Evolutionary conservation across 208 protist species (phyloP).

Genomic region (Strigomonas culicis): DNA sequence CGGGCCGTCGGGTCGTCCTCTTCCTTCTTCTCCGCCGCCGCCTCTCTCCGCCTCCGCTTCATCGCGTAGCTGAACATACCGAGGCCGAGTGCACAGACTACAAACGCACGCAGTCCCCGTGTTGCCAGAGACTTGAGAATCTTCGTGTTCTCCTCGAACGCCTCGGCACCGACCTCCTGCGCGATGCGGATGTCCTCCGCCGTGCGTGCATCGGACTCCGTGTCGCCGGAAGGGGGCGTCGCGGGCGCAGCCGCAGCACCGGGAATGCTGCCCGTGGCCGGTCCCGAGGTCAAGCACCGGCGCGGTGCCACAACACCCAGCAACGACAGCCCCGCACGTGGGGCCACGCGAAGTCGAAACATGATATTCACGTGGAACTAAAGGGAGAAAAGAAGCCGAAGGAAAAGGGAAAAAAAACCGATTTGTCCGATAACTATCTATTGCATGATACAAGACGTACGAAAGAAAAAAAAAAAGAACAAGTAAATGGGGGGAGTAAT

Average conservation of each 20-base stretch:
- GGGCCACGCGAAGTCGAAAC: too few relatives aligned
- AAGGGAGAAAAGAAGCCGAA: neutral
- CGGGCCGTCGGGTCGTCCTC: conserved; percentile 52
- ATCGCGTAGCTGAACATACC: conserved; percentile 48
- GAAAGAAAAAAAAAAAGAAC: neutral
- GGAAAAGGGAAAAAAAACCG: neutral
- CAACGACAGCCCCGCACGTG: too few relatives aligned
- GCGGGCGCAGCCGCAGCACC: too few relatives aligned
- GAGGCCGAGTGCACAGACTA: conserved; percentile 49
- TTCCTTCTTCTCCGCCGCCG: neutral
- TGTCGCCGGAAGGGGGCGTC: too few relatives aligned
- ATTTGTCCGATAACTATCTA: neutral
- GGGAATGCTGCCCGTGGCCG: too few relatives aligned
- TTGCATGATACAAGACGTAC: neutral
- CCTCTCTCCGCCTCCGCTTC: conserved; percentile 29
- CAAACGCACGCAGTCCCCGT: conserved; percentile 65
- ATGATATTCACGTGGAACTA: neutral
- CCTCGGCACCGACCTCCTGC: conserved; percentile 48
- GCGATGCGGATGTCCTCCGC: conserved; percentile 51
- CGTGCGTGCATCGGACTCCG: too few relatives aligned
- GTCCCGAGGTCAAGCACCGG: too few relatives aligned
- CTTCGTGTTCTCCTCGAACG: conserved; percentile 72
- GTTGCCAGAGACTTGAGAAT: conserved; percentile 64
- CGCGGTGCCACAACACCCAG: too few relatives aligned
- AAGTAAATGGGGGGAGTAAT: neutral